These are phyloP conservation scores for Xylaria sp. DNA, from an alignment of 2,329 filamentous ascomycete species.

Conservation along the genomic window DNA sequence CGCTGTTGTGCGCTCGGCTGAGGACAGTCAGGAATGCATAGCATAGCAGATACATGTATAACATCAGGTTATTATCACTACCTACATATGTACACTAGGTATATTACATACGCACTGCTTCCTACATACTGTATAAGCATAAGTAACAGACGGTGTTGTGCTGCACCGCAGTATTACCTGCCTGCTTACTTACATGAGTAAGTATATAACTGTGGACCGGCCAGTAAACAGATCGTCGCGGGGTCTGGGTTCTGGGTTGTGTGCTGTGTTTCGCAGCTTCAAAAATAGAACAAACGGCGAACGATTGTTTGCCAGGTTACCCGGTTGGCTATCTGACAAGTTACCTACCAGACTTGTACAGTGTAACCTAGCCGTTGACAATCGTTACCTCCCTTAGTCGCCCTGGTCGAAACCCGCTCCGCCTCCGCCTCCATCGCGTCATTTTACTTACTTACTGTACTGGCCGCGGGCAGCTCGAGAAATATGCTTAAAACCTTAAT, in stretches of 20 bases:
- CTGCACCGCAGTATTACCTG: slow-evolving; percentile 4
- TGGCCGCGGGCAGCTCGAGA: background rate
- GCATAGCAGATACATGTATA: too few relatives aligned
- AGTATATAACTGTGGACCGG: slow-evolving; percentile 7
- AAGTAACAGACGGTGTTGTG: background rate
- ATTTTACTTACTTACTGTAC: slow-evolving; percentile 35
- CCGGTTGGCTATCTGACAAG: slow-evolving; percentile 18
- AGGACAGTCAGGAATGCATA: background rate
- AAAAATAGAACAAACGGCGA: slow-evolving; percentile 31
- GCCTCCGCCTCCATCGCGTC: slow-evolving; percentile 22
- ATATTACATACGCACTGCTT: too few relatives aligned
- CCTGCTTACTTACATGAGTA: slow-evolving; percentile 24
- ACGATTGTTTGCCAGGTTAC: background rate
- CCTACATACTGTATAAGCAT: slow-evolving; percentile 3
- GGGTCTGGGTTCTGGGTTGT: too few relatives aligned
- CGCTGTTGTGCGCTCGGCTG: background rate
- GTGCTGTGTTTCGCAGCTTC: slow-evolving; percentile 18
- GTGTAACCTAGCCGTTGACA: slow-evolving; percentile 5
- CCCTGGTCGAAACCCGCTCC: background rate
- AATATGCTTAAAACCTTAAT: slow-evolving; percentile 42
- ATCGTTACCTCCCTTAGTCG: slow-evolving; percentile 7
- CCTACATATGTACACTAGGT: too few relatives aligned
- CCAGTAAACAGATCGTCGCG: slow-evolving; percentile 13
- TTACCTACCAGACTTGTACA: background rate
- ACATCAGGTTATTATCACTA: background rate